phyloP scores from a whole-genome alignment of 192 early-diverging fungal species.

The Entophlyctis luteolus region DNA sequence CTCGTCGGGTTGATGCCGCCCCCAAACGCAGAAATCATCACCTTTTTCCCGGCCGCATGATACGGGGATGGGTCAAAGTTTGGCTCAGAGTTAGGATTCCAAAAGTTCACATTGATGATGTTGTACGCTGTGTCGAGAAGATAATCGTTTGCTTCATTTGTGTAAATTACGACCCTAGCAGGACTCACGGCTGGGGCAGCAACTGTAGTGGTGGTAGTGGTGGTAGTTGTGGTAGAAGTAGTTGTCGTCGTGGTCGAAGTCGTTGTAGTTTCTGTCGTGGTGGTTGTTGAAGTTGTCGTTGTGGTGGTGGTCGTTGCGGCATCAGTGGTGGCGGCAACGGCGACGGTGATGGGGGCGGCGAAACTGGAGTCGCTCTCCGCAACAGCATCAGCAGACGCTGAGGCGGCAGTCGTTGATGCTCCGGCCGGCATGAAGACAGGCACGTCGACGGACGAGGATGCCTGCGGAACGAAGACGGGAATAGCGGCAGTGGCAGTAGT shows the following conservation, averaged over 20 bases:
- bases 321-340: background rate
- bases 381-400: too few species aligned
- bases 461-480: too few species aligned
- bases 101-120: conserved; percentile 37
- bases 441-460: too few species aligned
- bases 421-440: too few species aligned
- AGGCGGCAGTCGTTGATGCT: too few species aligned
- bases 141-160: conserved; percentile 28
- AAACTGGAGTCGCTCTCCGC: too few species aligned
- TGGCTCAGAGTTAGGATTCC: conserved; percentile 21
- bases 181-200: conserved; percentile 25
- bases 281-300: background rate
- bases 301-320: background rate
- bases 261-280: background rate
- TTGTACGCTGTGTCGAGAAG: conserved; percentile 34
- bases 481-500: too few species aligned
- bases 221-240: conserved; percentile 2
- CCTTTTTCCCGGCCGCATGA: conserved; percentile 31
- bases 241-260: background rate
- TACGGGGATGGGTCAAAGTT: conserved; percentile 21
- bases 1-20: conserved; percentile 32
- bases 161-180: conserved; percentile 33
- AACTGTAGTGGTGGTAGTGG: background rate
- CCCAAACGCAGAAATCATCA: conserved; percentile 34
- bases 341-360: too few species aligned